These are phyloP conservation scores for Aspergillus saccharolyticus DNA, from an alignment of 495 filamentous ascomycete species.

Conservation along the genomic window DNA sequence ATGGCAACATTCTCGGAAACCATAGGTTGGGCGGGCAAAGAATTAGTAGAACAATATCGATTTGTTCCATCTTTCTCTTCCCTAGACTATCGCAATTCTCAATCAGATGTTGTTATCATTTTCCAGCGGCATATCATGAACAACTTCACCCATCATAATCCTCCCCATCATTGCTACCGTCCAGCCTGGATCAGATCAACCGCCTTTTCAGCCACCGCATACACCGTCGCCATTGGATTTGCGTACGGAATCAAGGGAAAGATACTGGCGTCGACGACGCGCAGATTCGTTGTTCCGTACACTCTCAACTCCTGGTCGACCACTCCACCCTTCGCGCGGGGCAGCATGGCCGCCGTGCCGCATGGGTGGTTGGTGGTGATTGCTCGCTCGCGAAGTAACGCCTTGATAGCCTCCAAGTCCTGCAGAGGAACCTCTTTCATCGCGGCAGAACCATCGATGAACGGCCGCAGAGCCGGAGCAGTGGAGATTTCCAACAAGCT, in stretches of 20 bases:
- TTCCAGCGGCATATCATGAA: too few relatives aligned
- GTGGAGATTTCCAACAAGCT: neutral
- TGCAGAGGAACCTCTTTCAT: neutral
- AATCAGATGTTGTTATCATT: too few relatives aligned
- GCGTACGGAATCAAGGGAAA: neutral
- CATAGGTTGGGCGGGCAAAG: too few relatives aligned
- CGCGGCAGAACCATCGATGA: neutral
- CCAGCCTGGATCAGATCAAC: too few relatives aligned
- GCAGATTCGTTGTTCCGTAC: neutral
- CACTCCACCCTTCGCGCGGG: neutral
- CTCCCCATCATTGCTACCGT: too few relatives aligned
- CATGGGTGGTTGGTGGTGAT: neutral
- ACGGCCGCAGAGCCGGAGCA: neutral
- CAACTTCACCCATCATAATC: too few relatives aligned
- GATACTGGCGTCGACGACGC: neutral
- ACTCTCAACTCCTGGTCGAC: neutral
- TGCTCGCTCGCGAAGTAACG: neutral
- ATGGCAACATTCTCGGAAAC: too few relatives aligned
- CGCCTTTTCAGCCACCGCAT: neutral
- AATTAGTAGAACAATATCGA: too few relatives aligned
- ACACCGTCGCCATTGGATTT: neutral
- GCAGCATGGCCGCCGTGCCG: neutral
- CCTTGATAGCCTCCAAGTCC: neutral
- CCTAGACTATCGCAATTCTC: too few relatives aligned
- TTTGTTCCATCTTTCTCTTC: too few relatives aligned